Percentiles rank a stretch among this genome's conserved stretches.
Conservation (phyloP, 2,329 filamentous ascomycete genomes). For the Diplodia mutila region DNA sequence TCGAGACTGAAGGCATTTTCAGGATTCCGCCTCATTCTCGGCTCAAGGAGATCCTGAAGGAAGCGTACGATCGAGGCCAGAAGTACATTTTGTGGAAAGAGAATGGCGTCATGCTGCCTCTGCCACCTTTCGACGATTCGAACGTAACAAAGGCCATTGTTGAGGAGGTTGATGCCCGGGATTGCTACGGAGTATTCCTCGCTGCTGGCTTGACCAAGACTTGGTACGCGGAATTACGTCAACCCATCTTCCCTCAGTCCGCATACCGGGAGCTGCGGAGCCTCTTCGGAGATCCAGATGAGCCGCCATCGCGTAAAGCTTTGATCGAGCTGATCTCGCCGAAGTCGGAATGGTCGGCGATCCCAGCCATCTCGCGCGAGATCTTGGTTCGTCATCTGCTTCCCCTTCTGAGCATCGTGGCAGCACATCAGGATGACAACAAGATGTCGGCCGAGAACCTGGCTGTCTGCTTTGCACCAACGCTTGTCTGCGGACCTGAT, state of each 20-base stretch:
- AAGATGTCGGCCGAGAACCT: slow-evolving; percentile 60
- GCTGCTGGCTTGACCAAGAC: slow-evolving; percentile 59
- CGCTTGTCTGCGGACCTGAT: slow-evolving; percentile 56
- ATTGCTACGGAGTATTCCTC: slow-evolving; percentile 58
- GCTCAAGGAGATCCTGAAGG: slow-evolving; percentile 54
- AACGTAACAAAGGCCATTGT: slow-evolving; percentile 48
- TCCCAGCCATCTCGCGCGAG: slow-evolving; percentile 51
- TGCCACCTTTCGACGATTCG: slow-evolving; percentile 38
- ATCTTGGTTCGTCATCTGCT: slow-evolving; percentile 57
- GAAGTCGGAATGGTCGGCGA: slow-evolving; percentile 50
- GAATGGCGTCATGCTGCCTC: slow-evolving; percentile 39
- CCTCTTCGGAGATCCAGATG: slow-evolving; percentile 46
- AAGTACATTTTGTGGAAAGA: slow-evolving; percentile 59
- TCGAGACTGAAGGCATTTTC: slow-evolving; percentile 58
- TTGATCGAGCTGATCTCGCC: slow-evolving; percentile 52
- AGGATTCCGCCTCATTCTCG: slow-evolving; percentile 56
- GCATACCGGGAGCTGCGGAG: slow-evolving; percentile 53
- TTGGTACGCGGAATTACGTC: slow-evolving; percentile 58
- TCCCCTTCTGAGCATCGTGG: slow-evolving; percentile 54
- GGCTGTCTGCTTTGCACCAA: slow-evolving; percentile 59
- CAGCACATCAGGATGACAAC: slow-evolving; percentile 52
- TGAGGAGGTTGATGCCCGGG: slow-evolving; percentile 51
- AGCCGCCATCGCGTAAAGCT: slow-evolving; percentile 46
- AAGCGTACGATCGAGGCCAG: slow-evolving; percentile 60
- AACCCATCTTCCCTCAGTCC: slow-evolving; percentile 56